Evolutionary conservation across 2,329 filamentous ascomycete species (phyloP).

Genomic region (Orbilia ellipsospora): DNA sequence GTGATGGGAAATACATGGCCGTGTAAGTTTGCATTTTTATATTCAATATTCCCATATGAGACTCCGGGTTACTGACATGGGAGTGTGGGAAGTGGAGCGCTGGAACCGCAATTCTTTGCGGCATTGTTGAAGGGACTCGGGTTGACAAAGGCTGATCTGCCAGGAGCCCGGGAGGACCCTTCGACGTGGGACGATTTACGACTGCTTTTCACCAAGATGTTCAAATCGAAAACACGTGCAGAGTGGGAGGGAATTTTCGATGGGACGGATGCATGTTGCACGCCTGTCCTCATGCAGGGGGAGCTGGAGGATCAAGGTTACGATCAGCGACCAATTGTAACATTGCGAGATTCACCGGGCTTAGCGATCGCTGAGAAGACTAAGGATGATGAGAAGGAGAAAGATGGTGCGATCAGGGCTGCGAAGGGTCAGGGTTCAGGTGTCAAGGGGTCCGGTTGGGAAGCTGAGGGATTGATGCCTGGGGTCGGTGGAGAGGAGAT

Average conservation of each 20-base stretch:
- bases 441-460: conserved; percentile 74
- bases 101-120: conserved; percentile 87
- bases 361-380: conserved; percentile 66
- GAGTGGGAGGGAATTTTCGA: conserved; percentile 92
- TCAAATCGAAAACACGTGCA: conserved; percentile 74
- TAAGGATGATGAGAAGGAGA: conserved; percentile 58
- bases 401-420: conserved; percentile 26
- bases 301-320: conserved; percentile 74
- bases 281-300: conserved; percentile 80
- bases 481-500: conserved; percentile 78
- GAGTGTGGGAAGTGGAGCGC: conserved; percentile 77
- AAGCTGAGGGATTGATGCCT: conserved; percentile 69
- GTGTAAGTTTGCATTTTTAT: conserved; percentile 64
- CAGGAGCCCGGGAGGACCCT: conserved; percentile 71
- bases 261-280: conserved; percentile 89
- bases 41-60: not conserved
- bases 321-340: conserved; percentile 66
- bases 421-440: conserved; percentile 42
- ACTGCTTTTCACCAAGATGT: conserved; percentile 71
- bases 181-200: conserved; percentile 76
- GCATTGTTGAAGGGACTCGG: conserved; percentile 75
- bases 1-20: conserved; percentile 81
- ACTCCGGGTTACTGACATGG: conserved; percentile 60
- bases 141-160: conserved; percentile 65
- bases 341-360: conserved; percentile 76